A percentile compares a stretch with the other conserved stretches of the same genome.
phyloP scores from a whole-genome alignment of 2,329 filamentous ascomycete species.

The Alternaria incomplexa region DNA sequence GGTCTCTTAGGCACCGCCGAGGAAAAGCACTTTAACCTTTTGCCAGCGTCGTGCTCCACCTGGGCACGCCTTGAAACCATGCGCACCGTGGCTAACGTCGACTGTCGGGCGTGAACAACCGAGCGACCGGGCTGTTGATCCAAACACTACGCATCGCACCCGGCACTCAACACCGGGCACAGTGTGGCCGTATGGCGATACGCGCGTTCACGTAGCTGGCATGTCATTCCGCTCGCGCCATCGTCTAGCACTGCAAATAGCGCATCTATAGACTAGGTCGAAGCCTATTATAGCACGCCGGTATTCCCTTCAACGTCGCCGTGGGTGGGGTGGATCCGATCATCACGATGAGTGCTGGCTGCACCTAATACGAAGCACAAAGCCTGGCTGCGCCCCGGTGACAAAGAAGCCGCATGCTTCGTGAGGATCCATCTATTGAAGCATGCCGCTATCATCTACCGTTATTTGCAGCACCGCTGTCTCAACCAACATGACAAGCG shows the following conservation, averaged over 20 bases:
- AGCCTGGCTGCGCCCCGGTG: constrained; percentile 24
- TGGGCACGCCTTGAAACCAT: constrained; percentile 40
- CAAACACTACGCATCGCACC: constrained; percentile 19
- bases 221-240: constrained; percentile 9
- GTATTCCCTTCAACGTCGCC: constrained; percentile 1
- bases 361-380: constrained; percentile 17
- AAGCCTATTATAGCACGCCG: not conserved
- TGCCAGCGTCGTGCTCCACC: constrained; percentile 24
- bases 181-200: constrained; percentile 19
- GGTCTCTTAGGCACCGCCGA: constrained; percentile 32
- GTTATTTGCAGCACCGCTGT: constrained; percentile 12
- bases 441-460: constrained; percentile 18
- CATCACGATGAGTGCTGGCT: constrained; percentile 13
- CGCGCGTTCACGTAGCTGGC: constrained; percentile 24
- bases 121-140: constrained; percentile 24
- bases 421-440: constrained; percentile 8
- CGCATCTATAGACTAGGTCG: constrained; percentile 8
- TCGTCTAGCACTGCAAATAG: constrained; percentile 7
- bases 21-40: constrained; percentile 29
- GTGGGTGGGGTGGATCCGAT: constrained; percentile 14
- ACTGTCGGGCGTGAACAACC: constrained; percentile 16
- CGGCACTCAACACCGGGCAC: constrained; percentile 13
- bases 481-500: constrained; percentile 19
- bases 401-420: constrained; percentile 22
- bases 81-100: constrained; percentile 29